Base-by-base conservation (phyloP, 345 rosid species). In the Isatis tinctoria region DNA sequence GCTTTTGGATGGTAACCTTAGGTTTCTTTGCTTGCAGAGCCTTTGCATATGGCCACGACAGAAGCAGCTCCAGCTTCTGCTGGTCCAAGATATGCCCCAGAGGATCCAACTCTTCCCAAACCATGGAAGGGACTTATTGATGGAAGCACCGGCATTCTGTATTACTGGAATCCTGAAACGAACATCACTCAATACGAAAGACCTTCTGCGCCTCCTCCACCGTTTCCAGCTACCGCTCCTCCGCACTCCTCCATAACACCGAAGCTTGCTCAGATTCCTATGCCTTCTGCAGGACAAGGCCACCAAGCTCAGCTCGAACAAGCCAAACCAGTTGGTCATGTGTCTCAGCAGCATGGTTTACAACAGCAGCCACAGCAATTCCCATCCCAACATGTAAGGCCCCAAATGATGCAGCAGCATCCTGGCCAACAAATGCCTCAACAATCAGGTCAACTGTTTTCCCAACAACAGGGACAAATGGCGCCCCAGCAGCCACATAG, bases 121-220 rank as follows among this genome's bases (percentile, higher is more conserved):
- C 97, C 99, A n/a, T 95, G 99, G 99, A 82, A 81, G 77, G 97
- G 97, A 30, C 73, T 95, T 79, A 90, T 95, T 54, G 99, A 95
- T 79, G 97, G 97, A 35, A 88, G 86, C 82, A 88, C 89, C 0
- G 94, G 92, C 30, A 43, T 84, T 60, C 36, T 87, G n/a, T 94
- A 94, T 74, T 94, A 86, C 64, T 94, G 98, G 99, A 90, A 95
- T 79, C 99, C 97, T 16, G 99, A 95, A 74, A 92, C 92, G 2
- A 95, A 88, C 40, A 66, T 90, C 65, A 95, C 99, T 24, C 97
- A 92, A 77, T 95, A 92, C 68, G 99, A 95, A 77, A 90, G 85
- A 78, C 99, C 99, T n/a, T 74, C 87, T 22, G 59, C 77, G 14
- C 57, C 79, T 47, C 80, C 86, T 62, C 90, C 92, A 10, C 90